phyloP scores from a whole-genome alignment of 208 protist species.

The Acanthamoeba triangularis region DNA sequence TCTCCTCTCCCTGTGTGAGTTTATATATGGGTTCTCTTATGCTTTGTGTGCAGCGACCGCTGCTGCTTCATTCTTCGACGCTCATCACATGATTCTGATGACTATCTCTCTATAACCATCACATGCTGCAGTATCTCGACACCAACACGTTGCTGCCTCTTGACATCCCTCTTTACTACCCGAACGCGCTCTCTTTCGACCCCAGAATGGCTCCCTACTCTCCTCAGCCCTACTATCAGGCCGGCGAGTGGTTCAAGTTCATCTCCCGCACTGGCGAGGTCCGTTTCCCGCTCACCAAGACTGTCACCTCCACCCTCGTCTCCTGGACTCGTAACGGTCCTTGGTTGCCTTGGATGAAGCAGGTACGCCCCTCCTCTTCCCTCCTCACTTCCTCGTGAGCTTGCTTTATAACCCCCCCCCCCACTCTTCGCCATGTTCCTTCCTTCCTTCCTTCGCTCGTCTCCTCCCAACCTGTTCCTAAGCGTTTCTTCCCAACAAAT shows the following conservation, averaged over 20 bases:
- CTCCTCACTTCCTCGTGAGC: neutral
- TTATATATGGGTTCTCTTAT: too few species aligned
- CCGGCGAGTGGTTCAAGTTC: constrained; percentile 11
- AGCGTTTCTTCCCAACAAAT: too few species aligned
- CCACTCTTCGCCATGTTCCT: too few species aligned
- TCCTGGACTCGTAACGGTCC: neutral
- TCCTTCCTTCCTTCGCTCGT: neutral
- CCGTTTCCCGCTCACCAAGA: neutral
- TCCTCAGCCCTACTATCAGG: neutral
- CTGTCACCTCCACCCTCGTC: neutral
- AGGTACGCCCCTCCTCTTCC: neutral
- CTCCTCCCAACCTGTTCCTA: neutral
- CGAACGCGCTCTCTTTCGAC: constrained; percentile 11
- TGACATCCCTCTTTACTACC: neutral
- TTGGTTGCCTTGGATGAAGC: constrained; percentile 1
- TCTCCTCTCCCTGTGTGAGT: too few species aligned
- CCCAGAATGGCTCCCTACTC: neutral
- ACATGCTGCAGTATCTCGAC: neutral
- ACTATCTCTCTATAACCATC: neutral
- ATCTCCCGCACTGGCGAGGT: neutral
- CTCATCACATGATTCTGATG: too few species aligned
- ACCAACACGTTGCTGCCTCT: neutral
- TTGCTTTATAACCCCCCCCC: neutral
- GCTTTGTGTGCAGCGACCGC: too few species aligned
- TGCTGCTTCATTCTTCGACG: too few species aligned